Evolutionary conservation across 139 green algal genomes (phyloP).

Genomic region (Tetradesmus lagerheimii): DNA sequence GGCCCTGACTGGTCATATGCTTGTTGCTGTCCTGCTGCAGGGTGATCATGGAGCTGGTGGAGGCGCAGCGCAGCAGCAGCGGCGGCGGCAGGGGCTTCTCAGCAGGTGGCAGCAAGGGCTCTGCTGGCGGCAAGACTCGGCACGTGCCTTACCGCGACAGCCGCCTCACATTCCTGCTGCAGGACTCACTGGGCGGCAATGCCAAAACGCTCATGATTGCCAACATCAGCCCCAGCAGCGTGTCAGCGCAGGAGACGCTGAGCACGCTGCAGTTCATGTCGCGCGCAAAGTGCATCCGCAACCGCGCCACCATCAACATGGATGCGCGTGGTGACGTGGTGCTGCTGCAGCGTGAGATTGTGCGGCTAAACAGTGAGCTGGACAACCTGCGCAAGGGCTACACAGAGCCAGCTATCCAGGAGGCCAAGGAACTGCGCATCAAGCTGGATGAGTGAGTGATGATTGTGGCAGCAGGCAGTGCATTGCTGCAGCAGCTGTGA

Average conservation of each 20-base stretch:
- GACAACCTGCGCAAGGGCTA: slow-evolving; percentile 58
- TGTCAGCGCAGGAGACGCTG: slow-evolving; percentile 83
- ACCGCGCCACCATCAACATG: slow-evolving; percentile 82
- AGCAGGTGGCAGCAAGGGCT: slow-evolving; percentile 17
- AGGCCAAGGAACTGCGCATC: slow-evolving; percentile 49
- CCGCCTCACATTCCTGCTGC: slow-evolving; percentile 97
- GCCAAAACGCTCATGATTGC: slow-evolving; percentile 96
- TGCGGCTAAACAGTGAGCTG: slow-evolving; percentile 64
- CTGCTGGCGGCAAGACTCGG: slow-evolving; percentile 19
- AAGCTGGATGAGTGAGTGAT: slow-evolving; percentile 49
- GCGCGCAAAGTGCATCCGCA: slow-evolving; percentile 93
- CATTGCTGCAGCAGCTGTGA: neutral
- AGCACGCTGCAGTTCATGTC: slow-evolving; percentile 92
- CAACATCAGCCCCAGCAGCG: slow-evolving; percentile 80
- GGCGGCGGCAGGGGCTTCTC: neutral
- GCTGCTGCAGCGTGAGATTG: slow-evolving; percentile 72
- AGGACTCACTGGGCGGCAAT: slow-evolving; percentile 96
- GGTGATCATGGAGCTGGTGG: slow-evolving; percentile 92
- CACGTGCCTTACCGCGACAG: slow-evolving; percentile 98
- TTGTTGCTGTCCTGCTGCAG: neutral
- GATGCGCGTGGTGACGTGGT: slow-evolving; percentile 64
- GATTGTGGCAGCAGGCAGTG: neutral
- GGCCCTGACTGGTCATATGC: neutral
- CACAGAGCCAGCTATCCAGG: slow-evolving; percentile 61
- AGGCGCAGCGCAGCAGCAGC: slow-evolving; percentile 63